phyloP scores from a whole-genome alignment of 768 basidiomycete genomes.

The Candolleomyces efflorescens region DNA sequence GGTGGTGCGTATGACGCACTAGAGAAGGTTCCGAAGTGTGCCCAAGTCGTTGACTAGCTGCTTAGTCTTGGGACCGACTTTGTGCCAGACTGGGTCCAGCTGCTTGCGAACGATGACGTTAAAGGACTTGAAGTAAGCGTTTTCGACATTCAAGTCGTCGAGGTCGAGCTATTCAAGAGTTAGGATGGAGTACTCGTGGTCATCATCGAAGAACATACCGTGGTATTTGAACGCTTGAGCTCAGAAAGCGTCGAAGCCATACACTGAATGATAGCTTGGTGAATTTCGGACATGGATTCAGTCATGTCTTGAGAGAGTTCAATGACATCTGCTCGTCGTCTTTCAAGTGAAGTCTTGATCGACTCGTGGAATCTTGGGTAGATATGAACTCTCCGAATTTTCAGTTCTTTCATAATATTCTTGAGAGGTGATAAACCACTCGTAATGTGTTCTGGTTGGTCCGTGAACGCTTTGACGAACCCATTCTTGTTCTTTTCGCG shows the following conservation, averaged over 20 bases:
- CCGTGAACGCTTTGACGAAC: slow-evolving; percentile 96
- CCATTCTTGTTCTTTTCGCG: slow-evolving; percentile 86
- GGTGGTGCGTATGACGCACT: slow-evolving; percentile 40
- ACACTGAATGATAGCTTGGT: slow-evolving; percentile 88
- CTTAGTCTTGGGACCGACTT: slow-evolving; percentile 88
- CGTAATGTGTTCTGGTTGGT: slow-evolving; percentile 93
- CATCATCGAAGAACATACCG: slow-evolving; percentile 30
- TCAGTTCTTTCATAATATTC: slow-evolving; percentile 90
- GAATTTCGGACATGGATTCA: slow-evolving; percentile 86
- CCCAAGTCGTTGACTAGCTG: slow-evolving; percentile 88
- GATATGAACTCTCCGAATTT: slow-evolving; percentile 83
- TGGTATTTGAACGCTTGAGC: slow-evolving; percentile 80
- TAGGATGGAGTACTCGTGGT: neutral
- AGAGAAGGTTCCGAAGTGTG: slow-evolving; percentile 75
- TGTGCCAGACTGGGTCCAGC: slow-evolving; percentile 94
- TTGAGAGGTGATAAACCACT: slow-evolving; percentile 89
- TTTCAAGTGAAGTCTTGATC: slow-evolving; percentile 77
- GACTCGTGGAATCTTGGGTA: slow-evolving; percentile 93
- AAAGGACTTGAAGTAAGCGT: slow-evolving; percentile 91
- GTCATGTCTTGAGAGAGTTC: slow-evolving; percentile 87
- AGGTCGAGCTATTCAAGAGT: slow-evolving; percentile 69
- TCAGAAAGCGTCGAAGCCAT: slow-evolving; percentile 89
- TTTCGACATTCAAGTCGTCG: slow-evolving; percentile 89
- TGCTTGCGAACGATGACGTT: slow-evolving; percentile 84
- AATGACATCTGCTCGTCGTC: slow-evolving; percentile 84